Percentiles rank a stretch among this genome's conserved stretches.
Evolutionary conservation across 306 rosid species (phyloP).

Genomic region (Glycine latifolia): DNA sequence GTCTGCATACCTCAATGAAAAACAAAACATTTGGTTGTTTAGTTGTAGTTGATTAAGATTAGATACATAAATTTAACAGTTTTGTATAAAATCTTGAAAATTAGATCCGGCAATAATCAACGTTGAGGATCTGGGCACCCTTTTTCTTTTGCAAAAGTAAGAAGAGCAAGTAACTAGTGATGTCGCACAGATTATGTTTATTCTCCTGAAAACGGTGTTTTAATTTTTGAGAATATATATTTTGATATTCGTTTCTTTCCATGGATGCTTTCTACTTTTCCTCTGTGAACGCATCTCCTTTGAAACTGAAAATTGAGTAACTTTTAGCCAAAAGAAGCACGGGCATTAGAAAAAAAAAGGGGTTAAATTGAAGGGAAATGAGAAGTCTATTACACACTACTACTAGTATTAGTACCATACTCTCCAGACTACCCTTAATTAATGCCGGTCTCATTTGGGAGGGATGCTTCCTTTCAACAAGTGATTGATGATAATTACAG

Average conservation of each 20-base stretch:
- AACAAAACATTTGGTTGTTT: too few species aligned
- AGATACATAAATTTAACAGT: neutral
- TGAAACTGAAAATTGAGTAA: too few species aligned
- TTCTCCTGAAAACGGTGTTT: slow-evolving; percentile 28
- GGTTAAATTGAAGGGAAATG: neutral
- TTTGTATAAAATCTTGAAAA: neutral
- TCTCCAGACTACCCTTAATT: too few species aligned
- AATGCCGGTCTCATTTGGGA: too few species aligned
- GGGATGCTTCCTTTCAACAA: too few species aligned
- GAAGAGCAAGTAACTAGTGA: too few species aligned
- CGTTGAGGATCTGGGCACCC: too few species aligned
- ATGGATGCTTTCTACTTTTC: neutral
- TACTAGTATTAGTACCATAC: too few species aligned
- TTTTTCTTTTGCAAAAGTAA: neutral
- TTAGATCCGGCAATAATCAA: neutral
- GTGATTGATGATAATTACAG: too few species aligned
- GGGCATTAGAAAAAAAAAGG: neutral
- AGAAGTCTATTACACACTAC: slow-evolving; percentile 45
- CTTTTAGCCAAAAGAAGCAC: too few species aligned
- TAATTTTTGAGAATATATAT: neutral
- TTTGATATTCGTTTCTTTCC: slow-evolving; percentile 11
- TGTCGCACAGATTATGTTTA: slow-evolving; percentile 30
- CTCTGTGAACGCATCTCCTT: neutral
- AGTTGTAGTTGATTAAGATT: neutral
- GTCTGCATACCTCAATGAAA: too few species aligned